A percentile compares a stretch with the other conserved stretches of the same genome.
phyloP scores from a whole-genome alignment of 2,329 filamentous ascomycete species.

The Colletotrichum gloeosporioides region DNA sequence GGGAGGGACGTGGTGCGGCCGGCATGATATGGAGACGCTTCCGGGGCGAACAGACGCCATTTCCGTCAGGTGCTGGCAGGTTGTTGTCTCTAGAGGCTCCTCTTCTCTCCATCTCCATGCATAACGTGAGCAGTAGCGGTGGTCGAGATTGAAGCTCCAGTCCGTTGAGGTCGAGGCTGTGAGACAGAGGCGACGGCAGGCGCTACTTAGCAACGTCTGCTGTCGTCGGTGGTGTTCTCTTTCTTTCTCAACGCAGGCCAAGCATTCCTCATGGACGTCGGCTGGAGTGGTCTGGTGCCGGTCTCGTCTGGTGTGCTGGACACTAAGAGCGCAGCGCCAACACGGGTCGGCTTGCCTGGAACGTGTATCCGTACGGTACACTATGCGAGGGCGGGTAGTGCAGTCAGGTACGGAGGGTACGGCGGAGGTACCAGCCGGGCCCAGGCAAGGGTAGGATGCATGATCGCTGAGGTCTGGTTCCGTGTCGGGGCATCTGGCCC shows the following conservation, averaged over 20 bases:
- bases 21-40: constrained; percentile 4
- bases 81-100: constrained; percentile 1
- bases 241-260: background rate
- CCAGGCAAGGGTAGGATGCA: constrained; percentile 1
- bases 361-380: background rate
- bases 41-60: constrained; percentile 13
- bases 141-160: background rate
- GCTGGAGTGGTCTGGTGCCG: background rate
- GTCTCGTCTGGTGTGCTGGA: background rate
- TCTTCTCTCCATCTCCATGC: constrained; percentile 10
- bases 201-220: background rate
- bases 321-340: background rate
- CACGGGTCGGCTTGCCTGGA: background rate
- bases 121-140: background rate
- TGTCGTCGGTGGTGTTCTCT: background rate
- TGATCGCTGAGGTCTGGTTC: constrained; percentile 1
- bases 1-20: background rate
- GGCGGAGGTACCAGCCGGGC: background rate
- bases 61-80: constrained; percentile 1
- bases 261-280: background rate
- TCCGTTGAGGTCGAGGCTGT: background rate
- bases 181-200: constrained; percentile 1
- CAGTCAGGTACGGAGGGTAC: background rate
- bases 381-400: background rate
- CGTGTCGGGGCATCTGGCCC: background rate